Evolutionary conservation across 768 basidiomycete genomes (phyloP), one percentile per base, ranked within the genome.

Genomic region (Leccinum truebloodii): DNA sequence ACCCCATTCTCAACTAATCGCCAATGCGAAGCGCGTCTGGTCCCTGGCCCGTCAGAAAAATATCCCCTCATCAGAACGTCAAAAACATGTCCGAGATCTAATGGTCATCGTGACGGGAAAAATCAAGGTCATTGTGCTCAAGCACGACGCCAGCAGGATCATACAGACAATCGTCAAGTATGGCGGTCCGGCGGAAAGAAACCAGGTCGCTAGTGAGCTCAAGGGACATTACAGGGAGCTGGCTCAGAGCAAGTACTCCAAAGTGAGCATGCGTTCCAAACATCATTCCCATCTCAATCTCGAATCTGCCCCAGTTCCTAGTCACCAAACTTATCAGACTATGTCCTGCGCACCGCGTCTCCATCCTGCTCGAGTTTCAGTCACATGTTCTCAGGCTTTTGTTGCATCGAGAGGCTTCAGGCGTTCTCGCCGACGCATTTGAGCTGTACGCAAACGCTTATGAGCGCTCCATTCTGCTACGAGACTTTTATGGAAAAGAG

Each of bases 401-500:
- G 7, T 80, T 92, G 14, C 95, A 97, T 71, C 83, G 89, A 4
- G 90, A 96, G 61, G 93, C 95, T 0, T 86, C 92, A 1, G 80
- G 84, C 3, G 88, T 94, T 8, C 80, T 98, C 12, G 90, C 94
- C 1, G 94, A 96, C 67, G 83, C 93, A 1, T 98, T 90, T 68
- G 94, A 95, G 70, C 81, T 95, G 0, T 90, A 94, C 68, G 83
- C 89, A 7, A 93, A 94, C 54, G 86, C 92, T 1, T 91, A 90
- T 64, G 94, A 96, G 67, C 85, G 92, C 20, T 83, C 88, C 0
- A 78, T 93, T 22, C 79, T 98, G 6, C 77, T 96, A 6, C 85
- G 89, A 18, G 92, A 94, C 61, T 94, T 97, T 63, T 98, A 94
- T 65, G 95, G 95, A 14, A 92, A 90, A 71, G 95, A 98, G 72